A percentile compares a stretch with the other conserved stretches of the same genome.
phyloP scores from a whole-genome alignment of 2,329 filamentous ascomycete species.

The Monilinia aucupariae region DNA sequence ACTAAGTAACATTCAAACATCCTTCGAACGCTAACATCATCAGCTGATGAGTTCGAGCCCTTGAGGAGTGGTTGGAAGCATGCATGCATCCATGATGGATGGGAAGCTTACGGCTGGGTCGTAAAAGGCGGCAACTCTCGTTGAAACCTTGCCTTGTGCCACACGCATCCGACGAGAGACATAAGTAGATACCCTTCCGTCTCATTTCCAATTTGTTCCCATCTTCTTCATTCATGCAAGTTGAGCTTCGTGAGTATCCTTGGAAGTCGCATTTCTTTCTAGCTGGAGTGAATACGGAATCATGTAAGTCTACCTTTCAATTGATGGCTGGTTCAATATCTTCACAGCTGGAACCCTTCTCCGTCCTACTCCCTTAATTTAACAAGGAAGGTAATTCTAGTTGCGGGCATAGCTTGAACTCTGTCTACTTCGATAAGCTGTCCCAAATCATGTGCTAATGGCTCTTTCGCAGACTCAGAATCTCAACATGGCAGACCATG shows the following conservation, averaged over 20 bases:
- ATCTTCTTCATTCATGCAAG: not conserved
- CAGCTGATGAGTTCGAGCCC: conserved; percentile 8
- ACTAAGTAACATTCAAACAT: not conserved
- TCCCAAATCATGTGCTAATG: not conserved
- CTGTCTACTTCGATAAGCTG: not conserved
- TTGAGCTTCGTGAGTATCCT: not conserved
- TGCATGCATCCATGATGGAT: not conserved
- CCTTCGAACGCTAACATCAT: conserved; percentile 1
- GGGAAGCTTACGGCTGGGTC: not conserved
- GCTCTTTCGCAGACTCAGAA: not conserved
- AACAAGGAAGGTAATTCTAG: not conserved
- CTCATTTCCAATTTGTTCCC: not conserved
- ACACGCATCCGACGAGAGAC: not conserved
- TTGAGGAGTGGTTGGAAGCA: not conserved
- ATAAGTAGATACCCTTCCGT: not conserved
- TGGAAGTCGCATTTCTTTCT: not conserved
- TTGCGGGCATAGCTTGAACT: not conserved
- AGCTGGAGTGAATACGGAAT: not conserved
- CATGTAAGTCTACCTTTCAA: not conserved
- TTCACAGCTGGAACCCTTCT: not conserved
- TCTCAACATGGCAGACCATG: conserved; percentile 8
- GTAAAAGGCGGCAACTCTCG: not conserved
- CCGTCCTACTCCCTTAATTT: not conserved
- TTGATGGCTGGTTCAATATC: not conserved
- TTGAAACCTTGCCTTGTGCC: not conserved